Conservation (phyloP, 805 yeast genomes). For the Ogataea nitratoaversa region DNA sequence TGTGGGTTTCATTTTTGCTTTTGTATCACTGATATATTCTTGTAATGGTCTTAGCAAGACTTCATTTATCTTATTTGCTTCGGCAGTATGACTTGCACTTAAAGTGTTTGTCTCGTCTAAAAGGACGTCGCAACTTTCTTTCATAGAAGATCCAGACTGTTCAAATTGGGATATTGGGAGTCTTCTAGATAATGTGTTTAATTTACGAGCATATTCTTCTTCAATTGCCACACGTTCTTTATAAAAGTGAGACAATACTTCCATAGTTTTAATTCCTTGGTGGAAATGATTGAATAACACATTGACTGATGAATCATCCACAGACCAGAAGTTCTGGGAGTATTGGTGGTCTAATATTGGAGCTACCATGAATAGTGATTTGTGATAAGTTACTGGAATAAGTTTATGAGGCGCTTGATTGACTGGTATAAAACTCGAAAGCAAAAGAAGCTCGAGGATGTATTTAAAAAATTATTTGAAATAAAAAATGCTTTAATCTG, state of each 20-base stretch:
- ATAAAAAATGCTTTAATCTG: too few relatives aligned
- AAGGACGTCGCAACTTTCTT: slow-evolving; percentile 55
- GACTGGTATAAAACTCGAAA: too few relatives aligned
- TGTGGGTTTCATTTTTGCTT: slow-evolving; percentile 50
- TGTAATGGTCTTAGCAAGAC: slow-evolving; percentile 50
- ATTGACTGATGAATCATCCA: slow-evolving; percentile 56
- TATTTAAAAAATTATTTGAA: too few relatives aligned
- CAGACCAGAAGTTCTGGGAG: slow-evolving; percentile 41
- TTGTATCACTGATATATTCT: slow-evolving; percentile 47
- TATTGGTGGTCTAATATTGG: slow-evolving; percentile 10
- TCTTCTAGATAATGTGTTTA: slow-evolving; percentile 48
- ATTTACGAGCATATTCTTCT: slow-evolving; percentile 61
- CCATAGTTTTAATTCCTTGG: slow-evolving; percentile 55
- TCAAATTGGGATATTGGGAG: slow-evolving; percentile 19
- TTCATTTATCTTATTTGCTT: slow-evolving; percentile 45
- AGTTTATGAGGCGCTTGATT: too few relatives aligned
- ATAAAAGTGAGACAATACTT: slow-evolving; percentile 44
- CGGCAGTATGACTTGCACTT: slow-evolving; percentile 50
- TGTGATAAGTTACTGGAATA: too few relatives aligned
- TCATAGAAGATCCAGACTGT: slow-evolving; percentile 53
- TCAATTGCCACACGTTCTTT: slow-evolving; percentile 60
- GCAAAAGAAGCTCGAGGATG: too few relatives aligned
- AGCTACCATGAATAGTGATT: not conserved
- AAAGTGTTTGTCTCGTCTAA: slow-evolving; percentile 55
- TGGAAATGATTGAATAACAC: slow-evolving; percentile 53